phyloP scores from a whole-genome alignment of 2,329 filamentous ascomycete species.

The Botrytis elliptica region DNA sequence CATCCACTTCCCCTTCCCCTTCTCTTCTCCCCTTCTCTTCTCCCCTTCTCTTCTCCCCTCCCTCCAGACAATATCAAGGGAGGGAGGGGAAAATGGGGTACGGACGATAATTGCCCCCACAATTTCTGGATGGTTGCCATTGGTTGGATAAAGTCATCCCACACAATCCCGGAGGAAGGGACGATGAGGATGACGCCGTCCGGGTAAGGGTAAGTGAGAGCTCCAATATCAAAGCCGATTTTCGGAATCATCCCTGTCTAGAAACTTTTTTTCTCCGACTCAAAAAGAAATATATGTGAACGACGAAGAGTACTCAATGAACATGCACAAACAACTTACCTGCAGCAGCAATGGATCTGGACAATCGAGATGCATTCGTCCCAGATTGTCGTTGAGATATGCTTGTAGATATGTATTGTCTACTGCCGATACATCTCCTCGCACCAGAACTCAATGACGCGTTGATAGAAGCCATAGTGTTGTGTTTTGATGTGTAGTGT shows the following conservation, averaged over 20 bases:
- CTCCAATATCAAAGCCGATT: background rate
- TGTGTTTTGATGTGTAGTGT: background rate
- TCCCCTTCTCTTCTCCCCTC: background rate
- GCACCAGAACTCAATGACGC: slow-evolving; percentile 8
- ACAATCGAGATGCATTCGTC: background rate
- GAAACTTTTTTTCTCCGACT: background rate
- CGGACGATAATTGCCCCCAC: background rate
- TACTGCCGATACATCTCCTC: slow-evolving; percentile 4
- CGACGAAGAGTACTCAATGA: background rate
- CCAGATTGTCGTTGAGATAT: background rate
- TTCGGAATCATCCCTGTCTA: background rate
- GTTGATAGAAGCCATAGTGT: slow-evolving; percentile 14
- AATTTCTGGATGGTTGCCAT: background rate
- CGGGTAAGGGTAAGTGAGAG: background rate
- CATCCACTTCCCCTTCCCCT: background rate
- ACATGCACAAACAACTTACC: background rate
- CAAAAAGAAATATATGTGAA: background rate
- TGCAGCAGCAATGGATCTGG: background rate
- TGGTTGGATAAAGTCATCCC: background rate
- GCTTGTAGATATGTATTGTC: background rate
- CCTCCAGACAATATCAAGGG: background rate
- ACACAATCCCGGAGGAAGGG: background rate
- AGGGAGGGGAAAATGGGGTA: background rate
- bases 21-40: too few species aligned
- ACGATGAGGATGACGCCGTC: background rate